Evolutionary conservation across 2,329 filamentous ascomycete species (phyloP).

Genomic region (Arthrobotrys iridis): DNA sequence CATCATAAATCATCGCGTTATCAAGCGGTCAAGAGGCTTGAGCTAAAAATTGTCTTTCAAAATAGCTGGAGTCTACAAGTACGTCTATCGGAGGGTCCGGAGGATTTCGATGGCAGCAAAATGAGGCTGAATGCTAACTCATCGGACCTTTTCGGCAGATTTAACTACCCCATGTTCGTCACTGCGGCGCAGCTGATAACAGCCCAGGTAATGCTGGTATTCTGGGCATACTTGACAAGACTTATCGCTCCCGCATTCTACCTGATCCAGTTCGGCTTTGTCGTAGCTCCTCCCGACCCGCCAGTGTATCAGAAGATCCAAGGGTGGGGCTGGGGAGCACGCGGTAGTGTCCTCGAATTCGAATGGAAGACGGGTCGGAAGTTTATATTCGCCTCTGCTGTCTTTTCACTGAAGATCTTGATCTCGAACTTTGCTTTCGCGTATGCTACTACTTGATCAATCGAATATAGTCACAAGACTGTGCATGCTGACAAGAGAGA

Average conservation of each 20-base stretch:
- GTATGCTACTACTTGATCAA: slow-evolving; percentile 59
- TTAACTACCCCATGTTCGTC: slow-evolving; percentile 66
- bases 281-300: slow-evolving; percentile 61
- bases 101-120: neutral
- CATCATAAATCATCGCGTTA: neutral
- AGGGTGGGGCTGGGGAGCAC: slow-evolving; percentile 66
- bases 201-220: slow-evolving; percentile 65
- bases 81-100: neutral
- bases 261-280: slow-evolving; percentile 62
- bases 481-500: slow-evolving; percentile 11
- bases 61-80: slow-evolving; percentile 58
- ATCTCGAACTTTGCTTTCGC: slow-evolving; percentile 68
- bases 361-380: slow-evolving; percentile 64
- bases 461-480: slow-evolving; percentile 2
- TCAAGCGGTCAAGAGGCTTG: neutral
- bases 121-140: neutral
- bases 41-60: slow-evolving; percentile 25
- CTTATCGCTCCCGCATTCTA: slow-evolving; percentile 63
- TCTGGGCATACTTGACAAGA: slow-evolving; percentile 65
- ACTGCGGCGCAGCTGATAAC: slow-evolving; percentile 66
- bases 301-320: slow-evolving; percentile 57
- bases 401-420: slow-evolving; percentile 66
- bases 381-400: slow-evolving; percentile 65
- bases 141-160: slow-evolving; percentile 60
- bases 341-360: slow-evolving; percentile 68